Conservation (phyloP, 78 protist species). For the Planoprotostelium fungivorum region DNA sequence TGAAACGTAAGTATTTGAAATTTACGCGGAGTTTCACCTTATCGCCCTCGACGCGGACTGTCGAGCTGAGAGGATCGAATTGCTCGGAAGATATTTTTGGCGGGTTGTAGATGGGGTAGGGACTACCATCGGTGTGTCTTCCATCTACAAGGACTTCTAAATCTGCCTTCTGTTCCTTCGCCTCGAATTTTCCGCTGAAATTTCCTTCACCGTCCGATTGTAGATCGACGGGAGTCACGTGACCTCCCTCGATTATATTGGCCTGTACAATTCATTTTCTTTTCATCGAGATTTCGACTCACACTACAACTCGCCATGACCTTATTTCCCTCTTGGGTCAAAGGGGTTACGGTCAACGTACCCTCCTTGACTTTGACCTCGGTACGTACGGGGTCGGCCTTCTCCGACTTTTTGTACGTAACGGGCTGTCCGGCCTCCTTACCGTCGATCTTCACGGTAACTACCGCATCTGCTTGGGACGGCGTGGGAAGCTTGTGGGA, state of each 20-base stretch:
- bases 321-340: not conserved
- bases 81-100: not conserved
- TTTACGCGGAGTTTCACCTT: not conserved
- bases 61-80: not conserved
- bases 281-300: too few relatives aligned
- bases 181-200: not conserved
- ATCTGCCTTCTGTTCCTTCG: not conserved
- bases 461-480: not conserved
- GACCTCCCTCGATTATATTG: too few relatives aligned
- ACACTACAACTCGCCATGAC: too few relatives aligned
- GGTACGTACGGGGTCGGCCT: not conserved
- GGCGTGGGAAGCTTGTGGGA: too few relatives aligned
- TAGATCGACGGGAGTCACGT: too few relatives aligned
- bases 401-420: not conserved
- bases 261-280: too few relatives aligned
- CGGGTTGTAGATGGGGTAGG: not conserved
- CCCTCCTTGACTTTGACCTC: not conserved
- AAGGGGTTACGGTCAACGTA: not conserved
- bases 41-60: not conserved
- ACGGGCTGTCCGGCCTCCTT: too few relatives aligned
- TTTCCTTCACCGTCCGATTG: not conserved
- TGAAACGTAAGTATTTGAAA: not conserved
- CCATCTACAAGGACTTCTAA: not conserved
- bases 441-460: not conserved
- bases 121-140: not conserved